These are phyloP conservation scores for Pleurotus cornucopiae DNA, from an alignment of 768 basidiomycete species.

Conservation along the genomic window DNA sequence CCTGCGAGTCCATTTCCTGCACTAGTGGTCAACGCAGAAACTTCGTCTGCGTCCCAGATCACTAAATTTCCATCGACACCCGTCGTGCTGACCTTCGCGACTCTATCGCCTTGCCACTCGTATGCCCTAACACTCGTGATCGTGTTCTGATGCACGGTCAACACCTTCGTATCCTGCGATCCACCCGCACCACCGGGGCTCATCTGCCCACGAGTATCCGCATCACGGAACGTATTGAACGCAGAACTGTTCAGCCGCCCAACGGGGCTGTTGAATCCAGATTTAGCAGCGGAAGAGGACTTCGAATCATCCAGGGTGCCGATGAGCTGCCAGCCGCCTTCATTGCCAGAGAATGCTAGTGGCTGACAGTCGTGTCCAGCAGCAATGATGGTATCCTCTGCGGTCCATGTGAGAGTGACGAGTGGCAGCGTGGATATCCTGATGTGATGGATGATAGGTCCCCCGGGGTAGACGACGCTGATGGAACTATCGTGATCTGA, in stretches of 20 bases:
- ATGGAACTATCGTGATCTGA: constrained; percentile 94
- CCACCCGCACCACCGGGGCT: constrained; percentile 21
- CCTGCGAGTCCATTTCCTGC: constrained; percentile 34
- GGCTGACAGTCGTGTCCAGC: constrained; percentile 99
- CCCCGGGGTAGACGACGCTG: constrained; percentile 86
- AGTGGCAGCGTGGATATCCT: constrained; percentile 76
- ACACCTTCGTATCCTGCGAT: constrained; percentile 65
- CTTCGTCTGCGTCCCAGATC: constrained; percentile 62
- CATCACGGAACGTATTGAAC: constrained; percentile 90
- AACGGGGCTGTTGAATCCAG: constrained; percentile 39
- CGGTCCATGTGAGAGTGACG: constrained; percentile 81
- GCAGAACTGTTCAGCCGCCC: constrained; percentile 90
- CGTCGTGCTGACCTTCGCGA: constrained; percentile 80
- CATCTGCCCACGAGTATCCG: constrained; percentile 72
- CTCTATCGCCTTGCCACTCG: constrained; percentile 50
- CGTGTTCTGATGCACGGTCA: constrained; percentile 96
- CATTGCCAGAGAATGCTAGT: constrained; percentile 73
- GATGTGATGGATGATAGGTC: constrained; percentile 68
- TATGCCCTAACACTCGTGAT: constrained; percentile 89
- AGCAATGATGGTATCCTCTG: constrained; percentile 78
- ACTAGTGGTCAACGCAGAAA: constrained; percentile 46
- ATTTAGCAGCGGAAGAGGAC: constrained; percentile 32
- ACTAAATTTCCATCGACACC: constrained; percentile 94
- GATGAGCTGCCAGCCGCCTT: constrained; percentile 71
- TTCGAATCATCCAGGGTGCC: constrained; percentile 86